phyloP scores from a whole-genome alignment of 139 green algal species.

The Tetraselmis chui region DNA sequence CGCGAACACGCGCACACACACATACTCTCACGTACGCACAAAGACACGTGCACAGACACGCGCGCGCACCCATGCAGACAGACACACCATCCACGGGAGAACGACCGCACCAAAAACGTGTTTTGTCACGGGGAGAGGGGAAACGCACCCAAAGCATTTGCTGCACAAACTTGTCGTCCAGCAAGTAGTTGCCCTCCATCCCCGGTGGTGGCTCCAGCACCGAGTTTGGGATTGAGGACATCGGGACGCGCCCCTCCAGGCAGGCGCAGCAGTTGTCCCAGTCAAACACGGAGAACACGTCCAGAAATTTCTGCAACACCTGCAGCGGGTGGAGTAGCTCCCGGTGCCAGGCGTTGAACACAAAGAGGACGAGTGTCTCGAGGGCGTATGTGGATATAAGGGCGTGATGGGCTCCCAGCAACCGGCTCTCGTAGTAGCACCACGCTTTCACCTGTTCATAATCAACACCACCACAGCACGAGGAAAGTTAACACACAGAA shows the following conservation, averaged over 20 bases:
- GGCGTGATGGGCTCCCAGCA: conserved; percentile 90
- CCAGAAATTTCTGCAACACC: conserved; percentile 83
- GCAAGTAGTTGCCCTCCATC: conserved; percentile 13
- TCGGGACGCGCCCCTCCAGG: conserved; percentile 63
- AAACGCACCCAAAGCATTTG: conserved; percentile 1
- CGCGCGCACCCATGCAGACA: neutral
- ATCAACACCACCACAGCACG: no score
- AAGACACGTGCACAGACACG: neutral
- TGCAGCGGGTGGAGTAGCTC: conserved; percentile 61
- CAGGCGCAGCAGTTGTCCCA: conserved; percentile 83
- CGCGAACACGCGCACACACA: neutral
- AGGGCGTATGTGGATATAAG: conserved; percentile 94
- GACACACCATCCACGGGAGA: neutral
- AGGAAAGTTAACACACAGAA: neutral
- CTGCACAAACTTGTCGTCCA: conserved; percentile 24
- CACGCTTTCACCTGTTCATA: conserved; percentile 97
- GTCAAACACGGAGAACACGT: conserved; percentile 75
- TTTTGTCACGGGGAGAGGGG: no score
- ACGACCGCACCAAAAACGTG: no score
- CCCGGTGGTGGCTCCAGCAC: neutral
- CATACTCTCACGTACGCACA: neutral
- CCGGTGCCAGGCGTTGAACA: conserved; percentile 79
- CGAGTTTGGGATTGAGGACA: conserved; percentile 1
- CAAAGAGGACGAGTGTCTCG: conserved; percentile 92
- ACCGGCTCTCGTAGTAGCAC: conserved; percentile 94